Conservation (phyloP, 179 eudicot genomes). For the Silene coronaria region DNA sequence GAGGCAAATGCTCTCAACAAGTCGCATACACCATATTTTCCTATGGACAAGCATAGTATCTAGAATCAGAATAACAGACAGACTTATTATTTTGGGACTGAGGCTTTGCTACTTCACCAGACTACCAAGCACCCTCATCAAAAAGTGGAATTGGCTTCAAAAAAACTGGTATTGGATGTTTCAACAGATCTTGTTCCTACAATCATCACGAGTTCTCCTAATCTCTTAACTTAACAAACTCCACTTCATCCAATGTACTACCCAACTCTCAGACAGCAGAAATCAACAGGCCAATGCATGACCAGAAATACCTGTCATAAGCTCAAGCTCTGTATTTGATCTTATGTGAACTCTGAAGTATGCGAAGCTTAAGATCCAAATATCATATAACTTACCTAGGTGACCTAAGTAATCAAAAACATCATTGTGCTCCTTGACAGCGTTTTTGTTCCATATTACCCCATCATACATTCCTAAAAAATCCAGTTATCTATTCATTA, state of each 20-base stretch:
- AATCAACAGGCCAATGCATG: conserved; percentile 3
- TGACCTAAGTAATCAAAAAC: not conserved
- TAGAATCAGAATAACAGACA: not conserved
- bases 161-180: not conserved
- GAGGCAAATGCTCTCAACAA: not conserved
- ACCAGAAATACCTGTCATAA: not conserved
- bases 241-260: not conserved
- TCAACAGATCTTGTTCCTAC: not conserved
- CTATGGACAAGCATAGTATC: not conserved
- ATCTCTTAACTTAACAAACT: not conserved
- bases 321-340: not conserved
- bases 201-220: not conserved
- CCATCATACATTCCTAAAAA: no score
- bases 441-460: no score
- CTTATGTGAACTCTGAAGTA: not conserved
- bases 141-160: not conserved
- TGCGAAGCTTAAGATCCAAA: not conserved
- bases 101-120: not conserved
- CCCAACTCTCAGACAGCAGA: not conserved
- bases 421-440: not conserved
- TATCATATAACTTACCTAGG: not conserved
- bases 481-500: no score
- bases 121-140: not conserved
- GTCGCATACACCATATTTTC: not conserved
- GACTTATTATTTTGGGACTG: not conserved